These are phyloP conservation scores for Trichoderma atroviride DNA, from an alignment of 2,329 filamentous ascomycete genomes.

Conservation along the genomic window DNA sequence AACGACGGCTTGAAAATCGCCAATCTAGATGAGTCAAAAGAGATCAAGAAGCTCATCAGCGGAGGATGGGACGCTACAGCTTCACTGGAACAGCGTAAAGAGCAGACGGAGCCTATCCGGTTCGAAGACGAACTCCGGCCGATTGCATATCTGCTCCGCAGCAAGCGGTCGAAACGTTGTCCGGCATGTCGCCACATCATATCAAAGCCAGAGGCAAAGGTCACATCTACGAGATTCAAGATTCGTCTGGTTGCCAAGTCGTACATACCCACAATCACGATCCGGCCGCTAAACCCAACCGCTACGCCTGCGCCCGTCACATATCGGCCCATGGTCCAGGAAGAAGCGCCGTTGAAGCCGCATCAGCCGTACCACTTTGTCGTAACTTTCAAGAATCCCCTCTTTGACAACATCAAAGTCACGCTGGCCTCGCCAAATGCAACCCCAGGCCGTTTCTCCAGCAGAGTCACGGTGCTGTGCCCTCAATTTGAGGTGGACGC, in stretches of 20 bases:
- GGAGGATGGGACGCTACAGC: constrained; percentile 67
- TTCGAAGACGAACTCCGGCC: constrained; percentile 79
- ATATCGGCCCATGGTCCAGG: constrained; percentile 37
- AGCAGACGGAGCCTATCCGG: constrained; percentile 57
- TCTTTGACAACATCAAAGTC: constrained; percentile 88
- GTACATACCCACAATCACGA: constrained; percentile 81
- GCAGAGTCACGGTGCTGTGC: constrained; percentile 87
- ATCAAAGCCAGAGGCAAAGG: constrained; percentile 89
- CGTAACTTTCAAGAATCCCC: constrained; percentile 87
- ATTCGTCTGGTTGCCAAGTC: constrained; percentile 87
- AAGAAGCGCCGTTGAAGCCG: constrained; percentile 52
- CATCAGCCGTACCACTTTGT: constrained; percentile 74
- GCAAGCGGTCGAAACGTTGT: constrained; percentile 92
- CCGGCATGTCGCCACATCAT: constrained; percentile 92
- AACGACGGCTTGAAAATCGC: constrained; percentile 72
- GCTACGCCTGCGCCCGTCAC: constrained; percentile 41
- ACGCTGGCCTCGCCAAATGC: constrained; percentile 81
- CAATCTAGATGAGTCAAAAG: constrained; percentile 61
- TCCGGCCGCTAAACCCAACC: constrained; percentile 62
- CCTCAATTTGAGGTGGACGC: constrained; percentile 93
- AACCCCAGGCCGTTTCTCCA: constrained; percentile 75
- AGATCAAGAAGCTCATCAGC: constrained; percentile 61
- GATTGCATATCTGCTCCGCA: constrained; percentile 78
- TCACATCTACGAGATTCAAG: constrained; percentile 84
- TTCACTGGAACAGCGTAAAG: constrained; percentile 51